Evolutionary conservation across 2,329 filamentous ascomycete species (phyloP).

Genomic region (Orbilia javanica): DNA sequence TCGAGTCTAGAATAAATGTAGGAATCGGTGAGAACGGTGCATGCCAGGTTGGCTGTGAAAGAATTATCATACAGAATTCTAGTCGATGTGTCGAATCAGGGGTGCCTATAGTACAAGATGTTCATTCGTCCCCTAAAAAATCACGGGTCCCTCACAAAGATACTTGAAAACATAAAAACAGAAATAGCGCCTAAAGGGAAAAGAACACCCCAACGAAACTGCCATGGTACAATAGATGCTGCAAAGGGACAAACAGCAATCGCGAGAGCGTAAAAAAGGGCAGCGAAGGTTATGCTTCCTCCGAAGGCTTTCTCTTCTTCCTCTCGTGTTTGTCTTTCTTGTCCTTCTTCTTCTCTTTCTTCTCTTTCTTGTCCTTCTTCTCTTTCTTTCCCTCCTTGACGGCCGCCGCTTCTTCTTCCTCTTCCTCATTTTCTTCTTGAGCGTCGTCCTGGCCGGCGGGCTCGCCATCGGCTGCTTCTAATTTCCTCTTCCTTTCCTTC

Average conservation of each 20-base stretch:
- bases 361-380: conserved; percentile 35
- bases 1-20: not conserved
- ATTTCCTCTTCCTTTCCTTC: conserved; percentile 62
- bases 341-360: conserved; percentile 51
- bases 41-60: not conserved
- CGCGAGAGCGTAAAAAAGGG: not conserved
- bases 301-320: conserved; percentile 56
- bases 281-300: conserved; percentile 22
- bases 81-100: not conserved
- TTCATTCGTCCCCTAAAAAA: conserved; percentile 15
- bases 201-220: not conserved
- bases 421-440: conserved; percentile 11
- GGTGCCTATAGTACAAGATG: conserved; percentile 11
- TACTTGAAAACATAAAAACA: not conserved
- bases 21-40: not conserved
- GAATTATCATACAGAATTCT: conserved; percentile 32
- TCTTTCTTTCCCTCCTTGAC: conserved; percentile 32
- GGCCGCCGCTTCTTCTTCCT: not conserved
- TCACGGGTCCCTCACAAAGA: not conserved
- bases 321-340: conserved; percentile 53
- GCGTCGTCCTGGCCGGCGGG: not conserved
- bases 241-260: not conserved
- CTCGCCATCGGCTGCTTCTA: conserved; percentile 31
- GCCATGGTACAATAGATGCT: not conserved
- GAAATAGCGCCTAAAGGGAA: conserved; percentile 19